Base-by-base conservation (phyloP, 495 filamentous ascomycete genomes). In the Chaetomium cochliodes region DNA sequence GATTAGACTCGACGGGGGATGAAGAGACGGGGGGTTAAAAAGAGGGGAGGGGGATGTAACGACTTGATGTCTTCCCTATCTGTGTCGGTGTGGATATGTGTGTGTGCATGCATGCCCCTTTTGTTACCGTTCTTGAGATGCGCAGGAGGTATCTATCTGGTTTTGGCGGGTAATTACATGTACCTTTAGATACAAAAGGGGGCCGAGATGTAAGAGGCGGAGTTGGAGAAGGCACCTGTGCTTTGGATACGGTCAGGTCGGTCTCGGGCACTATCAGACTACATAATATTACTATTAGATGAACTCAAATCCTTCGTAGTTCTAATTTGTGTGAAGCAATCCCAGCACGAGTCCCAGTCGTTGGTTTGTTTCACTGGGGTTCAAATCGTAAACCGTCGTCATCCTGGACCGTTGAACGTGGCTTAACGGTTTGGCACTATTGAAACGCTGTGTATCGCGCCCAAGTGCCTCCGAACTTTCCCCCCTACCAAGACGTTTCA, bases 1-100 rank as follows among this genome's bases (percentile, higher is more conserved):
- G 68, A 59, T 20, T 70, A 56, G 12, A 18, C n/a, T 47, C 5
- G 33, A 37, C 5, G 9, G 33, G 33, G 33, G 33, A 9, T 37
- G 9, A 37, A 9, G 33, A 12, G 33, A 37, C 3, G 30, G 30
- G 30, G 30, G 30, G 30, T 3, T 33, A 3, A 11, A 37, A 12
- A 37, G 33, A 11, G 33, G 54, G 39, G 4, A 5, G 44, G 5
- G n/a, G 51, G 26, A 13, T 18, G 39, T 58, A n/a, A 46, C 20
- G 56, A 46, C 22, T 46, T 58, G 54, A 26, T 25, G 33, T 44
- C 37, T 46, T 58, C 1, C 4, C 5, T 12, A 8, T 58, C 42
- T 44, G 18, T 41, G 26, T 33, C 51, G 28, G 33, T 6, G 46
- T n/a, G n/a, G n/a, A n/a, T 54, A 23, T 54, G 18, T 15, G n/a